phyloP scores from a whole-genome alignment of 331 rosid species.

The Ulmus americana region DNA sequence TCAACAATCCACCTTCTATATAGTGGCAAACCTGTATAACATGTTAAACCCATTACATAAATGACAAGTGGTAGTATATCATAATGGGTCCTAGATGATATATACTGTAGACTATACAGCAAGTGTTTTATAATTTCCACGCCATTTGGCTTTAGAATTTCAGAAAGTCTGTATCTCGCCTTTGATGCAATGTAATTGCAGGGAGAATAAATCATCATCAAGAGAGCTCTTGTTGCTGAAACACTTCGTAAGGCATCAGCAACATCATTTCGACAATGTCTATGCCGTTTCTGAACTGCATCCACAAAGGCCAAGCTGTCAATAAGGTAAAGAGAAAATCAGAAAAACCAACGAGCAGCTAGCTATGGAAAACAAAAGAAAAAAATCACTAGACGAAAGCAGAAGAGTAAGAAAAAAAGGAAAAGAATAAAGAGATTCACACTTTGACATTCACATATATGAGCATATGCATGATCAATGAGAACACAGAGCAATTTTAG shows the following conservation, averaged over 20 bases:
- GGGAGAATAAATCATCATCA: conserved; percentile 82
- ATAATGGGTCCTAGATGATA: conserved; percentile 41
- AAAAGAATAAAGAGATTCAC: conserved; percentile 13
- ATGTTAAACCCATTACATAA: conserved; percentile 49
- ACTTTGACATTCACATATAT: neutral
- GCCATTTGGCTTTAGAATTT: conserved; percentile 38
- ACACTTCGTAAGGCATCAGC: conserved; percentile 51
- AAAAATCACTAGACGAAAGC: conserved; percentile 7
- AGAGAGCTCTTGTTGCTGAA: conserved; percentile 60
- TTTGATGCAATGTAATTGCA: conserved; percentile 56
- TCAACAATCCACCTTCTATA: conserved; percentile 35
- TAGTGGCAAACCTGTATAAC: conserved; percentile 49
- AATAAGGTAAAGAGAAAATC: conserved; percentile 13
- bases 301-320: conserved; percentile 57
- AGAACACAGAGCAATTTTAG: conserved; percentile 20
- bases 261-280: conserved; percentile 39
- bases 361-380: conserved; percentile 5
- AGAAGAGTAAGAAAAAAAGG: conserved; percentile 11
- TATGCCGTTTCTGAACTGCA: conserved; percentile 44
- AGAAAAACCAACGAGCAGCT: conserved; percentile 17
- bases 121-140: conserved; percentile 33
- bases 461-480: neutral
- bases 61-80: conserved; percentile 46
- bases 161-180: conserved; percentile 46
- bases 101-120: conserved; percentile 35